Percentiles rank a stretch among this genome's conserved stretches.
Conservation (phyloP, 257 asterid genomes). For the Linderniella brevidens region DNA sequence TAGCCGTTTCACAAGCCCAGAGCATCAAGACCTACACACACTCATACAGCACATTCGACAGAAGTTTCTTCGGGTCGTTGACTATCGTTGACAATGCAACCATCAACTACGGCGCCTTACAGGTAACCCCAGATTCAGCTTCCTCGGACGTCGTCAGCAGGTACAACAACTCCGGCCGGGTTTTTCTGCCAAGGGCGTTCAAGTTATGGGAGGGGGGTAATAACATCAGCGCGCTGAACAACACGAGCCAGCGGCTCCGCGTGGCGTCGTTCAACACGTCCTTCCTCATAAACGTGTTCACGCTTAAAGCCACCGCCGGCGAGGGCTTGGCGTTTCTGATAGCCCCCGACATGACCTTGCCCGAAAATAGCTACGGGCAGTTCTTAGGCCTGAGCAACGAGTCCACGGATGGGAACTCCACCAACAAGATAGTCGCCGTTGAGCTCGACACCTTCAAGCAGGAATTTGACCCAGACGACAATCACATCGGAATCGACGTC, state of each 20-base stretch:
- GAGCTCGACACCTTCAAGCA: slow-evolving; percentile 80
- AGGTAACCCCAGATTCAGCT: slow-evolving; percentile 49
- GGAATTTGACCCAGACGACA: slow-evolving; percentile 54
- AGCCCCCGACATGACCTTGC: slow-evolving; percentile 23
- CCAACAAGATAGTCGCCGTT: slow-evolving; percentile 47
- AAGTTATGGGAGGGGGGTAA: slow-evolving; percentile 42
- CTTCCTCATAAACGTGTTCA: slow-evolving; percentile 41
- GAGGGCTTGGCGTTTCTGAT: slow-evolving; percentile 71
- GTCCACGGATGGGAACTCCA: slow-evolving; percentile 27
- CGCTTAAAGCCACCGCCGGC: slow-evolving; percentile 11
- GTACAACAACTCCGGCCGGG: slow-evolving; percentile 29
- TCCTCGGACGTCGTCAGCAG: slow-evolving; percentile 3
- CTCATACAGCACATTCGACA: slow-evolving; percentile 18
- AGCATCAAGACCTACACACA: slow-evolving; percentile 5
- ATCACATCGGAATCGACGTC: slow-evolving; percentile 58
- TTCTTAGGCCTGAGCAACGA: slow-evolving; percentile 63
- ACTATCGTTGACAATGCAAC: slow-evolving; percentile 13
- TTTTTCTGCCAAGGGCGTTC: slow-evolving; percentile 19
- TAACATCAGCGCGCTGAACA: not conserved
- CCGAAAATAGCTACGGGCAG: slow-evolving; percentile 44
- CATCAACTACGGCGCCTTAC: slow-evolving; percentile 39
- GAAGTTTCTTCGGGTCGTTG: not conserved
- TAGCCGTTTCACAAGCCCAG: not conserved
- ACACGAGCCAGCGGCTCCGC: not conserved
- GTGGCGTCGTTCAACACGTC: slow-evolving; percentile 60